Evolutionary conservation across 257 asterid species (phyloP).

Genomic region (Linaria vulgaris): DNA sequence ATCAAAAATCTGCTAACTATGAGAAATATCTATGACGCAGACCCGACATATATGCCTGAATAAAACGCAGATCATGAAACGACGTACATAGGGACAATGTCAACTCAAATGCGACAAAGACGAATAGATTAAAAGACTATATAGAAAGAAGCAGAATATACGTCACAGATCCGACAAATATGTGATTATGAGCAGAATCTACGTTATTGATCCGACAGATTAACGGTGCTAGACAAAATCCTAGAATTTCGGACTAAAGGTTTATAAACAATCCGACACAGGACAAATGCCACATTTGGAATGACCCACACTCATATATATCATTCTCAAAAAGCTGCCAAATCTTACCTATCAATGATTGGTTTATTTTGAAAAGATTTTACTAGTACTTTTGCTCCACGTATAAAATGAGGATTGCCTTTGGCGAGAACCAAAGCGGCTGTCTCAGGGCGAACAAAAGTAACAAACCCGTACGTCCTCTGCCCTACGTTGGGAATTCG

Average conservation of each 20-base stretch:
- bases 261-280: neutral
- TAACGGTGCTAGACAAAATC: neutral
- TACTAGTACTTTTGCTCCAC: constrained; percentile 61
- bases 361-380: constrained; percentile 62
- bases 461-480: constrained; percentile 75
- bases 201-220: neutral
- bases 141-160: constrained; percentile 1
- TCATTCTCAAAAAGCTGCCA: neutral
- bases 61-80: no score
- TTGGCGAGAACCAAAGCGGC: constrained; percentile 57
- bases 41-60: neutral
- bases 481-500: constrained; percentile 63
- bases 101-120: neutral
- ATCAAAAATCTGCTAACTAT: neutral
- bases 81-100: no score
- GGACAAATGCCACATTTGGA: neutral
- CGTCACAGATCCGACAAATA: constrained; percentile 8
- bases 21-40: neutral
- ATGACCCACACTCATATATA: neutral
- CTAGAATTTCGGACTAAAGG: neutral
- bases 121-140: neutral
- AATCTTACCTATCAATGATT: constrained; percentile 46
- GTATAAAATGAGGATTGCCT: constrained; percentile 70
- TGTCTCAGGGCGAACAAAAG: constrained; percentile 58
- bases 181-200: neutral